A percentile compares a stretch with the other conserved stretches of the same genome.
phyloP scores from a whole-genome alignment of 768 basidiomycete genomes.

The Tylopilus subfusipes region DNA sequence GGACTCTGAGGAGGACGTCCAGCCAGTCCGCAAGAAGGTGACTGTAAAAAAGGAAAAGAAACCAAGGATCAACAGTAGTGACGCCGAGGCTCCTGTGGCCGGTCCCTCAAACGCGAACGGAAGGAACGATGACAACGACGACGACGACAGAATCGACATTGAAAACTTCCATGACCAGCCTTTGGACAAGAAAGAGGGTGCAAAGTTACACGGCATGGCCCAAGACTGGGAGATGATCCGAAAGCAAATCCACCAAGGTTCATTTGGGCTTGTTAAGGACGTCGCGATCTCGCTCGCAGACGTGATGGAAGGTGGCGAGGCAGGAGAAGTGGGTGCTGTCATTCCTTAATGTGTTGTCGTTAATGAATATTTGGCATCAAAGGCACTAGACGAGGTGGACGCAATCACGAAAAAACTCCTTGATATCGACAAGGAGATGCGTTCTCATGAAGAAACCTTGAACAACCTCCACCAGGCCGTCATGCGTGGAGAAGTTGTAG shows the following conservation, averaged over 20 bases:
- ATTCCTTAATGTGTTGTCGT: neutral
- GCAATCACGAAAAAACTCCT: slow-evolving; percentile 62
- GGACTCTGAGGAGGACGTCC: slow-evolving; percentile 39
- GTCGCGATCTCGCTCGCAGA: slow-evolving; percentile 62
- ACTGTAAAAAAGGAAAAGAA: slow-evolving; percentile 33
- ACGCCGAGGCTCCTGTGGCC: slow-evolving; percentile 12
- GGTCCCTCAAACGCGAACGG: slow-evolving; percentile 19
- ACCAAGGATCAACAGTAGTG: slow-evolving; percentile 26
- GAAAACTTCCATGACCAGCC: slow-evolving; percentile 65
- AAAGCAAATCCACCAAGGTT: slow-evolving; percentile 42
- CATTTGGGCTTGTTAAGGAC: slow-evolving; percentile 45
- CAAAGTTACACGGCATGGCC: slow-evolving; percentile 54
- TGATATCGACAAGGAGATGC: slow-evolving; percentile 62
- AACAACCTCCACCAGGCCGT: slow-evolving; percentile 55
- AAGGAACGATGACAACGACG: slow-evolving; percentile 37
- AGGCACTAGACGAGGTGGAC: slow-evolving; percentile 64
- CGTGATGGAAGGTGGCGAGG: slow-evolving; percentile 50
- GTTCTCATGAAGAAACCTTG: slow-evolving; percentile 50
- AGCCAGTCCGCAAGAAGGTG: slow-evolving; percentile 32
- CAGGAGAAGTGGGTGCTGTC: slow-evolving; percentile 43
- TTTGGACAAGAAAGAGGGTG: slow-evolving; percentile 48
- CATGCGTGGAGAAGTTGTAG: slow-evolving; percentile 55
- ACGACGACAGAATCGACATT: slow-evolving; percentile 56
- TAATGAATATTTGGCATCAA: neutral
- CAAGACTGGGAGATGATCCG: slow-evolving; percentile 61